Evolutionary conservation across 2,329 filamentous ascomycete genomes (phyloP).

Genomic region (Ophiognomonia clavigignenti-juglandacearum): DNA sequence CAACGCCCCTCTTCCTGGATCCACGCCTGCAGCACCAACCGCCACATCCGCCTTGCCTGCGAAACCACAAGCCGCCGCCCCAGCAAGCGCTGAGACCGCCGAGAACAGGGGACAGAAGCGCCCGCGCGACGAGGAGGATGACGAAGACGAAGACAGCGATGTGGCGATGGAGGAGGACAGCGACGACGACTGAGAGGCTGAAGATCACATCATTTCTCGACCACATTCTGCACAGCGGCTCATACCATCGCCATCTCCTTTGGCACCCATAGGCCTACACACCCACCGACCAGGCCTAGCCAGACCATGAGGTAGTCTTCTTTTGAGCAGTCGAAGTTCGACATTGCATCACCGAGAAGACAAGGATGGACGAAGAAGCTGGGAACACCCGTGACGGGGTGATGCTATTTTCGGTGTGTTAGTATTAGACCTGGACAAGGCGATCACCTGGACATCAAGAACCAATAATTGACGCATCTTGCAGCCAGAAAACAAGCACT

Average conservation of each 20-base stretch:
- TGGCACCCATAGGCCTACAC: conserved; percentile 74
- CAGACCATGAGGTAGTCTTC: conserved; percentile 78
- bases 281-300: conserved; percentile 80
- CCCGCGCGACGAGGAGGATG: conserved; percentile 63
- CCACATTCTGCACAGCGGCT: conserved; percentile 16
- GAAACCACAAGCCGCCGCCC: conserved; percentile 43
- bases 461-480: conserved; percentile 24
- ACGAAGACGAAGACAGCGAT: conserved; percentile 57
- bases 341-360: conserved; percentile 77
- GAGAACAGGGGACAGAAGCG: conserved; percentile 65
- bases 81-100: conserved; percentile 46
- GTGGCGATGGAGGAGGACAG: conserved; percentile 66
- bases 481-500: conserved; percentile 36
- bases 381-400: conserved; percentile 73
- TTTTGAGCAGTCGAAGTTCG: conserved; percentile 54
- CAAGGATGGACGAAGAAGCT: conserved; percentile 93
- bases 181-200: conserved; percentile 55
- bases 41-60: conserved; percentile 37
- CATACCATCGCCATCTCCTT: conserved; percentile 54
- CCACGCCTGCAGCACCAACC: conserved; percentile 34
- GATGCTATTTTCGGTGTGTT: conserved; percentile 59
- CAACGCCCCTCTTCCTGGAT: conserved; percentile 56
- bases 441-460: conserved; percentile 7
- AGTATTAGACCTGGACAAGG: conserved; percentile 29
- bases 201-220: not conserved